A percentile compares a stretch with the other conserved stretches of the same genome.
These are phyloP conservation scores for Sugiyamaella novakii DNA, from an alignment of 1,139 yeast species.

Conservation along the genomic window DNA sequence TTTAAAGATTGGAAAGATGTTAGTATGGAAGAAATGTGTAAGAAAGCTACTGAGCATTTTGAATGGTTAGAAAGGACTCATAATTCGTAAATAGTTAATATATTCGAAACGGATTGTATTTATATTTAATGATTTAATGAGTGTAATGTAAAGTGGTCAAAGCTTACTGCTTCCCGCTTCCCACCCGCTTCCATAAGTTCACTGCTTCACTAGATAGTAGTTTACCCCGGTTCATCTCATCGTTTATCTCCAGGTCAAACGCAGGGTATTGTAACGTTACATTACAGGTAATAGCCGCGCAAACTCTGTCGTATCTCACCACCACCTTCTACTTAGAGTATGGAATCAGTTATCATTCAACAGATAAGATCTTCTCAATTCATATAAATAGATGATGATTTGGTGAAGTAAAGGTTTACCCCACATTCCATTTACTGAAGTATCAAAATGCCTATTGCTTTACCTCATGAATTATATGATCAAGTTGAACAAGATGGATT, in stretches of 20 bases:
- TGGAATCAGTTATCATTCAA: too few relatives aligned
- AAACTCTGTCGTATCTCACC: neutral
- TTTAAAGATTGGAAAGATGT: conserved; percentile 53
- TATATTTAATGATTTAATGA: neutral
- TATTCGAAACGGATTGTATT: neutral
- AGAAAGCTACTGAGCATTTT: conserved; percentile 34
- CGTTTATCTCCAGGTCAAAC: too few relatives aligned
- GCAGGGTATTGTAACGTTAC: neutral
- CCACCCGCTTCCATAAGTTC: too few relatives aligned
- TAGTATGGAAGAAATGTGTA: conserved; percentile 42
- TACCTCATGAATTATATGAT: conserved; percentile 35
- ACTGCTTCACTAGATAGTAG: too few relatives aligned
- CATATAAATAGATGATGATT: too few relatives aligned
- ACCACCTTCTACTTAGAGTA: too few relatives aligned
- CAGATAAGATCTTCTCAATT: too few relatives aligned
- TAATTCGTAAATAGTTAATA: neutral
- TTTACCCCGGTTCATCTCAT: too few relatives aligned
- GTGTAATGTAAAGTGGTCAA: too few relatives aligned
- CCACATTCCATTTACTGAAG: too few relatives aligned
- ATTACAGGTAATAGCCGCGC: neutral
- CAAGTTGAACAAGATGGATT: conserved; percentile 51
- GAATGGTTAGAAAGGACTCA: conserved; percentile 35
- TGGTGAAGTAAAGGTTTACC: too few relatives aligned
- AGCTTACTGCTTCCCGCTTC: too few relatives aligned
- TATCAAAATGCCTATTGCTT: conserved; percentile 3